Base-by-base conservation (phyloP, 306 rosid species). In the Gastrolobium villosum region DNA sequence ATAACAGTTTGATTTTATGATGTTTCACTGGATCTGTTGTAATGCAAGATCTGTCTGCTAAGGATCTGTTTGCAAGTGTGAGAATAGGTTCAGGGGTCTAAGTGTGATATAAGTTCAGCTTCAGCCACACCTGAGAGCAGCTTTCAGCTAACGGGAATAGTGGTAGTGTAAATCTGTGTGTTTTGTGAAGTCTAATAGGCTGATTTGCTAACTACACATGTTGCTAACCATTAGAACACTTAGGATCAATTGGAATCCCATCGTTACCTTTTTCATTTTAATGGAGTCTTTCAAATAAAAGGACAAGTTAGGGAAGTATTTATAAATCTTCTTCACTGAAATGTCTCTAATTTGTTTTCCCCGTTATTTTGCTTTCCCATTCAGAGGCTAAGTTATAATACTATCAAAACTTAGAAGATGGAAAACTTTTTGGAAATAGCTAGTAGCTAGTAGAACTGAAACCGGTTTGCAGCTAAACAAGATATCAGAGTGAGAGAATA, bases 11-110 rank as follows among this genome's bases (percentile, higher is more conserved):
- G 20, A 40, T 34, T 37, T 50, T 3, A 15, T 75, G 71, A 46
- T 41, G 59, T 63, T 64, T 14, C 32, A 36, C 52, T 34, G 34
- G 39, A 43, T 72, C 53, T 36, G 32, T 60, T 66, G 39, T 8
- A 72, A 32, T 10, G 40, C 28, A 40, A 32, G 55, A 14, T 72
- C 46, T 30, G 50, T 63, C 11, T 49, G 30, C 36, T 41, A 35
- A 52, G 43, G 13, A 28, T 40, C 41, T 40, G n/a, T 9, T 28
- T 30, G 59, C 66, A 9, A 8, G 14, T 46, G 57, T 35, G 3
- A 15, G n/a, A 3, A 14, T 20, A 20, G 26, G 26, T 20, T 20
- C 31, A 35, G 36, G 37, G 45, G 36, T 61, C 35, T 46, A 35
- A 4, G 39, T 14, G 6, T n/a, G 26, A 56, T 40, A 46, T 5